Evolutionary conservation across 352 stramenopile genomes (phyloP).

Genomic region (Phytophthora pistaciae): DNA sequence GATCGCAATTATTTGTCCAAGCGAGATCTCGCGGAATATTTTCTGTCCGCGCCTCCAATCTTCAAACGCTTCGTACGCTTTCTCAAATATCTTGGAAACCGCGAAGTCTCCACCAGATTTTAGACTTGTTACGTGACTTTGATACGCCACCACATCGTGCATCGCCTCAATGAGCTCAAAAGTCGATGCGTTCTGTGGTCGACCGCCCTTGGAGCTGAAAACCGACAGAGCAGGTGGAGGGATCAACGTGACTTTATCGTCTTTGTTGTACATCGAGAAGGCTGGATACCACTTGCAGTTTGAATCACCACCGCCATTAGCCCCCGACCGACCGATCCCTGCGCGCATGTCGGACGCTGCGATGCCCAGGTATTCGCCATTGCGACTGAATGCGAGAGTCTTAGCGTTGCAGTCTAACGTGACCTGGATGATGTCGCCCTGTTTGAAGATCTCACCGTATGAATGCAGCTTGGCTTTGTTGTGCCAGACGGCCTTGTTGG

Average conservation of each 20-base stretch:
- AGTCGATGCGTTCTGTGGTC: conserved; percentile 51
- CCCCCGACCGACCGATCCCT: conserved; percentile 8
- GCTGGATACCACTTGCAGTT: conserved; percentile 85
- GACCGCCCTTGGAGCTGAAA: conserved; percentile 4
- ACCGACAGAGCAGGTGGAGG: conserved; percentile 34
- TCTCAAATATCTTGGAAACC: conserved; percentile 26
- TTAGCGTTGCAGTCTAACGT: conserved; percentile 84
- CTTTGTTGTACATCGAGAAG: conserved; percentile 94
- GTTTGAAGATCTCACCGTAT: conserved; percentile 94
- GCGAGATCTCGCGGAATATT: conserved; percentile 42
- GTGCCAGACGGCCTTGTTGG: conserved; percentile 93
- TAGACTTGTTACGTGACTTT: conserved; percentile 5
- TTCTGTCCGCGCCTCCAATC: conserved; percentile 35
- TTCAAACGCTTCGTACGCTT: conserved; percentile 38
- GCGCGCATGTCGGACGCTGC: conserved; percentile 77
- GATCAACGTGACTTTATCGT: conserved; percentile 85
- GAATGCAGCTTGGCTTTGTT: conserved; percentile 91
- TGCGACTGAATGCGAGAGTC: conserved; percentile 87
- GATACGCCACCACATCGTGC: conserved; percentile 38
- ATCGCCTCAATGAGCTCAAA: conserved; percentile 44
- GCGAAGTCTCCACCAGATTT: neutral
- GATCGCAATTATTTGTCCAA: conserved; percentile 48
- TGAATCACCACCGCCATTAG: conserved; percentile 3
- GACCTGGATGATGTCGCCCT: conserved; percentile 89
- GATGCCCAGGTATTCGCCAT: conserved; percentile 88